These are phyloP conservation scores for Sphenostylis stenocarpa DNA, from an alignment of 306 rosid species.

Conservation along the genomic window DNA sequence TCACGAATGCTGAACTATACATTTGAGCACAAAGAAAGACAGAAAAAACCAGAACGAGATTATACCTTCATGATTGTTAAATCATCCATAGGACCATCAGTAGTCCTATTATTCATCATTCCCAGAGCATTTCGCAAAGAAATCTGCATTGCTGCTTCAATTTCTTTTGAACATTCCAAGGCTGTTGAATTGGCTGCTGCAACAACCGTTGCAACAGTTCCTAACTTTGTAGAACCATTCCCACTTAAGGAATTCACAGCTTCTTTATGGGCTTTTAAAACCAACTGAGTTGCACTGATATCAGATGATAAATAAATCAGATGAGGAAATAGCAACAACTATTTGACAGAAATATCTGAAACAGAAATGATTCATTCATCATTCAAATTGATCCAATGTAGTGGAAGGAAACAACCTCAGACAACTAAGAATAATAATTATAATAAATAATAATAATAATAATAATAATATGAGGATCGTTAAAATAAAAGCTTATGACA, in stretches of 20 bases:
- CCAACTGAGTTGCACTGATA: slow-evolving; percentile 88
- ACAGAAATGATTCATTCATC: background rate
- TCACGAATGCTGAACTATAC: slow-evolving; percentile 11
- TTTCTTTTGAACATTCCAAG: slow-evolving; percentile 84
- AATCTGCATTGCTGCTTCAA: slow-evolving; percentile 98
- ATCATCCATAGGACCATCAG: slow-evolving; percentile 96
- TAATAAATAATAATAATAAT: slow-evolving; percentile 7
- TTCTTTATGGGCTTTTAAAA: slow-evolving; percentile 95
- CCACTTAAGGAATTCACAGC: slow-evolving; percentile 98
- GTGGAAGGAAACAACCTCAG: background rate
- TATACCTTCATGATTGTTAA: slow-evolving; percentile 91
- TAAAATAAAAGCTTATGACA: background rate
- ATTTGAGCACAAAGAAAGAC: slow-evolving; percentile 11
- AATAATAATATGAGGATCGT: slow-evolving; percentile 11
- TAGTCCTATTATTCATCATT: slow-evolving; percentile 63
- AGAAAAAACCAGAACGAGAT: slow-evolving; percentile 2
- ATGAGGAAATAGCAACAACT: slow-evolving; percentile 3
- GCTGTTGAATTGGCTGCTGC: slow-evolving; percentile 99
- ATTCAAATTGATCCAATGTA: slow-evolving; percentile 3
- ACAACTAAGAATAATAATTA: background rate
- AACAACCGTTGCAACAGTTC: slow-evolving; percentile 95
- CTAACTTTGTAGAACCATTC: slow-evolving; percentile 84
- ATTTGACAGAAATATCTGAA: slow-evolving; percentile 22
- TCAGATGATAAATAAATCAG: slow-evolving; percentile 29
- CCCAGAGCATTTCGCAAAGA: slow-evolving; percentile 91